Conservation (phyloP, 345 rosid genomes). For the Populus deltoides region DNA sequence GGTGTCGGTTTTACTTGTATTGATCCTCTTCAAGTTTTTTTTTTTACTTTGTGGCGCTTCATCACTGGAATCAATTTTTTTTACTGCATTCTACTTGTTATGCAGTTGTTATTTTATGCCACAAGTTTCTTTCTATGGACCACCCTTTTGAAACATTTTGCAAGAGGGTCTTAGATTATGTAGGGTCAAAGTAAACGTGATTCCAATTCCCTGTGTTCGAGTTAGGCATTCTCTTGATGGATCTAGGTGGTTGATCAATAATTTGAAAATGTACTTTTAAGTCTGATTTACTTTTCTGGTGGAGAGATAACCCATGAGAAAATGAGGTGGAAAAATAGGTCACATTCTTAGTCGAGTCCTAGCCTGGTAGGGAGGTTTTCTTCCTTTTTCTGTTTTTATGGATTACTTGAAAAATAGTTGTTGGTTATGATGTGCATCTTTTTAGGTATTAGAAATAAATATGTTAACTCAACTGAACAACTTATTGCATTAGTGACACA, state of each 20-base stretch:
- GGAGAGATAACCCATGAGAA: background rate
- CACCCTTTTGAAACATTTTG: background rate
- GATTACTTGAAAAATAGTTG: background rate
- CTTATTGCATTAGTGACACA: background rate
- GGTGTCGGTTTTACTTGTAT: background rate
- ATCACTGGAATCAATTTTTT: background rate
- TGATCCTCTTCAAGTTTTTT: background rate
- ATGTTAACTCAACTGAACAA: background rate
- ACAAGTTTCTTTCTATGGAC: background rate
- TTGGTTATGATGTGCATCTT: background rate
- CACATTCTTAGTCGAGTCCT: background rate
- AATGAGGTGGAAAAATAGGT: background rate
- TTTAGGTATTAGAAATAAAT: background rate
- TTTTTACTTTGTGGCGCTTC: background rate
- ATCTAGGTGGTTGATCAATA: background rate
- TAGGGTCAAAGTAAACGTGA: background rate
- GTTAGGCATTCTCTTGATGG: background rate
- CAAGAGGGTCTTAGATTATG: background rate
- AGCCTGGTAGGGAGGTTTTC: background rate
- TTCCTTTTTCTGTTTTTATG: background rate
- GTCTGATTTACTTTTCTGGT: background rate
- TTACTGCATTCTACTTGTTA: background rate
- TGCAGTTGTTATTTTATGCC: background rate
- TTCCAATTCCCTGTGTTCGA: background rate
- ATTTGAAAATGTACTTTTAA: background rate